Evolutionary conservation across 441 rosid genomes (phyloP).

Genomic region (Aleurites moluccanus): DNA sequence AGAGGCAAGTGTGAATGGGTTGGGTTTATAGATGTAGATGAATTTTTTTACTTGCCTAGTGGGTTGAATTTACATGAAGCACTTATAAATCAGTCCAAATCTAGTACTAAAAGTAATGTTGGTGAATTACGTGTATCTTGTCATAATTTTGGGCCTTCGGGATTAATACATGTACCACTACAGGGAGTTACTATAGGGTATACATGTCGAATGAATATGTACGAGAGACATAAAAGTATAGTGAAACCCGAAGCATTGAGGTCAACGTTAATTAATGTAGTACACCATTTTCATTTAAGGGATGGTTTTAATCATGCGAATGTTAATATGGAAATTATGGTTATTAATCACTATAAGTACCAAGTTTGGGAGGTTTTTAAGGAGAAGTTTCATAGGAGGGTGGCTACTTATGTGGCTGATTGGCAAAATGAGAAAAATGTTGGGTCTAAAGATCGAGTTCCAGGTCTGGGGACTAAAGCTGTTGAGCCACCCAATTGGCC

Average conservation of each 20-base stretch:
- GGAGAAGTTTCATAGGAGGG: conserved; percentile 74
- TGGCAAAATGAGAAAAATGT: conserved; percentile 72
- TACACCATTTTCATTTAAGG: conserved; percentile 77
- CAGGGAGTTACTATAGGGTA: conserved; percentile 63
- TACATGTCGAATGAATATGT: conserved; percentile 52
- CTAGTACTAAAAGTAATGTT: conserved; percentile 9
- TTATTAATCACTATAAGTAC: conserved; percentile 78
- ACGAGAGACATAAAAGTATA: conserved; percentile 91
- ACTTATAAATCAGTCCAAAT: conserved; percentile 34
- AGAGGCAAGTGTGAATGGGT: conserved; percentile 66
- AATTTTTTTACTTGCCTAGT: conserved; percentile 54
- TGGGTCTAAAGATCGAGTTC: conserved; percentile 81
- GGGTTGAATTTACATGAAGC: conserved; percentile 36
- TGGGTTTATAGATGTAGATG: conserved; percentile 82
- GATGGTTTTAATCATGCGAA: conserved; percentile 43
- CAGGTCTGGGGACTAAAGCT: conserved; percentile 72
- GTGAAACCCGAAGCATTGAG: conserved; percentile 67
- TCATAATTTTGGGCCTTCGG: conserved; percentile 74
- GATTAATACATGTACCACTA: conserved; percentile 37
- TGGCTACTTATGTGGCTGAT: conserved; percentile 84
- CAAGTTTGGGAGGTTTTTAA: conserved; percentile 93
- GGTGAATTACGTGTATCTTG: conserved; percentile 64
- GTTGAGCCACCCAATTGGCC: conserved; percentile 86
- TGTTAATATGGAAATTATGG: conserved; percentile 46
- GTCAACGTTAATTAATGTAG: conserved; percentile 65